Evolutionary conservation across 2,329 filamentous ascomycete species (phyloP), one percentile per base, ranked within the genome.

Genomic region (Paraphoma chrysanthemicola): DNA sequence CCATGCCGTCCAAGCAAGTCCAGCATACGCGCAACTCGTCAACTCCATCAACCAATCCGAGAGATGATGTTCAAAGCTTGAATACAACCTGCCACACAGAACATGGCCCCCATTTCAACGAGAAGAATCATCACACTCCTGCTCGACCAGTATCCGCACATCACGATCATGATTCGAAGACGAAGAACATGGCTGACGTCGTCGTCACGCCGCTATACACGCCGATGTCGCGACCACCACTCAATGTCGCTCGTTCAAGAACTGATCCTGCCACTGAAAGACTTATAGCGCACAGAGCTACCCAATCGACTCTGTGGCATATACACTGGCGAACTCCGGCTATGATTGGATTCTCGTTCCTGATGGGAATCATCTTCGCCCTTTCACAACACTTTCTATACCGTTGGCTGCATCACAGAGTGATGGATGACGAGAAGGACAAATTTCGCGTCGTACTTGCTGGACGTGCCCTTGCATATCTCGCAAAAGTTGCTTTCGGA

Each of bases 251-350:
- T 1, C 69, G 64, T 43, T 23, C 63, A 9, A 62, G 66, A 44
- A 67, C 65, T 1, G 70, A 74, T 56, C 61, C 70, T 2, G 65
- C 63, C 51, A 73, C 67, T 0, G 64, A 74, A 44, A 62, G 65
- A 18, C 65, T 74, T 23, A 74, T 74, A 31, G 64, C 66, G 44
- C 68, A 68, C 39, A 51, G 70, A 29, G 62, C 70, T 14, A 72
- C 69, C 0, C 64, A 73, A 54, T 67, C 68, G 44, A 59, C 69
- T 12, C 44, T 63, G 46, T 74, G 71, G 71, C 64, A 58, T 17
- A 57, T 74, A 30, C 70, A 77, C 53, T 81, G 77, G 78, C 75
- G 73, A 17, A 70, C 62, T n/a, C 72, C 73, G 0, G 39, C 39
- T 11, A 42, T 42, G 39, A 42, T 42, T 45, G 53, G 60, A 2